These are phyloP conservation scores for Trichoderma asperelloides DNA, from an alignment of 495 filamentous ascomycete species.

Conservation along the genomic window DNA sequence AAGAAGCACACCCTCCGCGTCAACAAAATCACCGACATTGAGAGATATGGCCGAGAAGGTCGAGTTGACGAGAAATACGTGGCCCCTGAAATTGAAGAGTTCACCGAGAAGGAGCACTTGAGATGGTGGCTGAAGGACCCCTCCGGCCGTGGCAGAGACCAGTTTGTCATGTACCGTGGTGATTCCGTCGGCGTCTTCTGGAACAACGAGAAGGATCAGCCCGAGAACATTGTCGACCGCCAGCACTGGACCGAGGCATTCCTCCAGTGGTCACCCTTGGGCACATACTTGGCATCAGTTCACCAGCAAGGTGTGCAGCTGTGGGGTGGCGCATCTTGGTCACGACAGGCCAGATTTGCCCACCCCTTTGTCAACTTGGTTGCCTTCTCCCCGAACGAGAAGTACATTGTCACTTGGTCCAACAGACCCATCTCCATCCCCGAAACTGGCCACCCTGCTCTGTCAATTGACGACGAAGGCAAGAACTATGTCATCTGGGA, in stretches of 20 bases:
- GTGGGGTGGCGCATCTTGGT: conserved; percentile 88
- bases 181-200: conserved; percentile 92
- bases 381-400: conserved; percentile 90
- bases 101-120: conserved; percentile 87
- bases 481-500: conserved; percentile 99
- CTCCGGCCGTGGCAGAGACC: conserved; percentile 80
- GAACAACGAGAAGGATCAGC: conserved; percentile 90
- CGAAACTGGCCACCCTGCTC: conserved; percentile 67
- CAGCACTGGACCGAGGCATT: conserved; percentile 95
- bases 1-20: conserved; percentile 90
- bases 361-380: conserved; percentile 93
- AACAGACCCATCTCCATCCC: conserved; percentile 84
- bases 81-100: conserved; percentile 65
- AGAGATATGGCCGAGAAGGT: conserved; percentile 89
- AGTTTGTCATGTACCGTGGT: conserved; percentile 83
- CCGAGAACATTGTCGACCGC: conserved; percentile 83
- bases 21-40: conserved; percentile 97
- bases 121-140: conserved; percentile 84
- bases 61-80: conserved; percentile 84
- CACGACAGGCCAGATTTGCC: conserved; percentile 80
- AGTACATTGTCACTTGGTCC: conserved; percentile 93
- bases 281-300: conserved; percentile 88
- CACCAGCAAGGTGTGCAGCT: conserved; percentile 93
- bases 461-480: conserved; percentile 87
- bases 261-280: conserved; percentile 93